Conservation (phyloP, 192 early-diverging fungal genomes). For the Backusella australiensis region DNA sequence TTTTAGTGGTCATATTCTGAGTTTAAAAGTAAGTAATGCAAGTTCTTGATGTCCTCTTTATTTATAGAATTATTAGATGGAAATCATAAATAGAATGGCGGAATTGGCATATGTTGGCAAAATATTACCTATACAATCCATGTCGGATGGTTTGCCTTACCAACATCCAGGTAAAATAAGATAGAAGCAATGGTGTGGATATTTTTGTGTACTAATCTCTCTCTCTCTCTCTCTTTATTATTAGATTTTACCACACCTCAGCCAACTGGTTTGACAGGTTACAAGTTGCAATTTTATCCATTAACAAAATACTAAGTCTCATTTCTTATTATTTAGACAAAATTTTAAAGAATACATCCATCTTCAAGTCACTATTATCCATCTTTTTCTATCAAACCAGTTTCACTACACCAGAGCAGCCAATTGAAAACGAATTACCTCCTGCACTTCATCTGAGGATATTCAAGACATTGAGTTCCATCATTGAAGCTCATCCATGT, state of each 20-base stretch:
- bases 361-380: slow-evolving; percentile 44
- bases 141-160: slow-evolving; percentile 46
- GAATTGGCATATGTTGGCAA: slow-evolving; percentile 49
- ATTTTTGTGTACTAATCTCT: too few relatives aligned
- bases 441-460: slow-evolving; percentile 18
- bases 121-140: slow-evolving; percentile 34
- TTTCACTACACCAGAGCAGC: slow-evolving; percentile 18
- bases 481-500: slow-evolving; percentile 49
- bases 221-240: not conserved
- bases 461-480: slow-evolving; percentile 31
- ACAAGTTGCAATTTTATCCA: too few relatives aligned
- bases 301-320: too few relatives aligned
- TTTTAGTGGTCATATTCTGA: slow-evolving; percentile 32
- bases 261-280: not conserved
- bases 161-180: slow-evolving; percentile 46
- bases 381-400: slow-evolving; percentile 39
- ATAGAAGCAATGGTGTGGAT: not conserved
- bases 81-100: slow-evolving; percentile 29
- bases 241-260: slow-evolving; percentile 50
- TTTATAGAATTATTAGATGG: not conserved
- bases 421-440: not conserved
- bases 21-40: slow-evolving; percentile 36
- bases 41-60: not conserved
- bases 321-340: slow-evolving; percentile 14
- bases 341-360: slow-evolving; percentile 44